Evolutionary conservation across 306 rosid genomes (phyloP).

Genomic region (Vigna unguiculata): DNA sequence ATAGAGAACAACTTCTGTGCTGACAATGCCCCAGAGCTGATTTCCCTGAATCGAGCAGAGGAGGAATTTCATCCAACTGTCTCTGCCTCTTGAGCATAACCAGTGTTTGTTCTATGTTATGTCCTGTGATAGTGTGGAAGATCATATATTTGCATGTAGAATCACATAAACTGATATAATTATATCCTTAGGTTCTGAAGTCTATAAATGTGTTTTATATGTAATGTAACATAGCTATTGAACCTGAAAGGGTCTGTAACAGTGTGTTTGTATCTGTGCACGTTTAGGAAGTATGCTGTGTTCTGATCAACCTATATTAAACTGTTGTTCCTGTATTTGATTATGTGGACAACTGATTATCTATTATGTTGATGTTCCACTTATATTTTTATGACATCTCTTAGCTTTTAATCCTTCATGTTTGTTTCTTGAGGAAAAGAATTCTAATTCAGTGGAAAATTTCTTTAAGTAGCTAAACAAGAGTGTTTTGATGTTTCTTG

Average conservation of each 20-base stretch:
- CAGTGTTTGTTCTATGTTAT: constrained; percentile 7
- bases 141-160: constrained; percentile 36
- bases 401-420: background rate
- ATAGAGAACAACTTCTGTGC: constrained; percentile 41
- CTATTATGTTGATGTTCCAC: constrained; percentile 9
- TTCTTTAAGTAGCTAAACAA: too few relatives aligned
- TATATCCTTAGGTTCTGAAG: constrained; percentile 28
- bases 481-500: too few relatives aligned
- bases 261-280: constrained; percentile 32
- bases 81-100: constrained; percentile 43
- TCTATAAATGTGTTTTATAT: constrained; percentile 9
- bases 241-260: constrained; percentile 8
- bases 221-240: constrained; percentile 30
- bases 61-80: constrained; percentile 54
- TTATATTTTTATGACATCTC: background rate
- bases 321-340: constrained; percentile 26
- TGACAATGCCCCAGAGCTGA: constrained; percentile 46
- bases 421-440: background rate
- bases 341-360: constrained; percentile 37
- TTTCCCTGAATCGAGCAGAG: constrained; percentile 44
- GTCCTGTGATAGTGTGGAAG: constrained; percentile 16
- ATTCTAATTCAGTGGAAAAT: background rate
- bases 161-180: constrained; percentile 14
- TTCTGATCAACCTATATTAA: background rate
- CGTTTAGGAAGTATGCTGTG: constrained; percentile 26